Evolutionary conservation across 352 stramenopile species (phyloP), one percentile per base, ranked within the genome.

Genomic region (Globisporangium alternatum): DNA sequence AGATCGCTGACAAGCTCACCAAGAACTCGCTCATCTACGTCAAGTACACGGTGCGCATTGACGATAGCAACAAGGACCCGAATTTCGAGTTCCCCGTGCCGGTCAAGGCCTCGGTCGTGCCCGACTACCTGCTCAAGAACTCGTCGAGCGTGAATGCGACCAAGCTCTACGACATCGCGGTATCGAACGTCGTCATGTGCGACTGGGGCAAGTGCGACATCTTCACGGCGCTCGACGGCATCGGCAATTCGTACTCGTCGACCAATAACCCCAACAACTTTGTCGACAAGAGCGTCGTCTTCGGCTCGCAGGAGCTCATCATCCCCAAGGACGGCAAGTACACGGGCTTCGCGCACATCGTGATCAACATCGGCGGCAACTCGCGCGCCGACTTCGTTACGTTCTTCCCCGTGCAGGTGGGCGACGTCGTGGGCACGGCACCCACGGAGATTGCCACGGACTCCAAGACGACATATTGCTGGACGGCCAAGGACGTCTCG

Each of bases 311-410:
- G 30, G 82, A 91, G 67, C 71, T 93, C 57, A 70, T 86, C 39
- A 78, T 93, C 62, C 69, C 76, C 17, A 90, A 91, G 64, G 81
- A 91, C 35, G 80, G 77, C 66, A 91, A 90, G 67, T 93, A 91
- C 74, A 86, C 84, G 49, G 84, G 84, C 63, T 90, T 86, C 53
- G 84, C 77, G 41, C 82, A 90, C 63, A 62, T 91, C 37, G 78
- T 87, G 37, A 63, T 91, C 47, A 89, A 83, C 66, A 76, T 91
- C 17, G 77, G 68, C 1, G 82, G 74, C 54, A 83, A 90, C 58
- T 83, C 77, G 55, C 79, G 84, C 12, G 78, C 80, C 41, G 82
- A 93, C 64, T 93, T 91, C 37, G 76, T 89, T 3, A 90, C 82
- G 12, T 93, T 88, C 62, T 93, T 93, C 66, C 81, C 83, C 6